Evolutionary conservation across 163 green algal species (phyloP), one percentile per base, ranked within the genome.

Genomic region (Prototheca wickerhamii): DNA sequence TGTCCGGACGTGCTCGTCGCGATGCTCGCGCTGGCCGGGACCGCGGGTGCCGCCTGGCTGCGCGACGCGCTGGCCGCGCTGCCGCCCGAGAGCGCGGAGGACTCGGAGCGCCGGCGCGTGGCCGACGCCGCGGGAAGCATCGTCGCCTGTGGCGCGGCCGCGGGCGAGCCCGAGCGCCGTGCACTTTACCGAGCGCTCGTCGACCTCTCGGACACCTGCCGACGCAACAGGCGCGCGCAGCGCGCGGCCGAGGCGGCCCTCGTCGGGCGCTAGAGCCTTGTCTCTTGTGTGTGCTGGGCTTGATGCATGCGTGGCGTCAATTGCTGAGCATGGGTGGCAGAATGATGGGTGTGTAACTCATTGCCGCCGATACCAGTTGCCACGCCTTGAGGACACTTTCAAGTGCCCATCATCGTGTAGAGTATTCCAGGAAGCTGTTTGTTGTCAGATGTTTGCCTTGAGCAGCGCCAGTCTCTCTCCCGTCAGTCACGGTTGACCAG

Each of bases 161-260:
- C 30, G 15, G 28, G 29, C 26, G 53, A 43, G 15, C 23, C 12
- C 23, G 53, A 35, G 29, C 53, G 30, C 15, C 53, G 20, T 1
- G 53, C 34, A 7, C 28, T 35, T 6, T 4, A 20, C 3, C 5
- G 23, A 20, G 82, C 76, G 4, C 33, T 87, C 23, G 75, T 80
- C 31, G 80, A 85, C 30, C 60, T 89, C 17, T 77, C 72, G 8
- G 84, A 92, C 49, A 57, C 85, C 46, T 83, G 73, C 43, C 58
- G 85, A 49, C 74, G 84, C n/a, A 83, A 86, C 60, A 59, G 61
- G 23, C 70, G 81, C 2, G 67, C 71, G 18, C 66, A 60, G 30
- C 59, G 73, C 37, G 72, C 74, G 26, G 77, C 81, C 15, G 74
- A 84, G 66, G 30, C 44, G 50, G 69, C 73, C 1, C 61, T 86